These are phyloP conservation scores for Nicotiana attenuata DNA, from an alignment of 257 asterid genomes.

Conservation along the genomic window DNA sequence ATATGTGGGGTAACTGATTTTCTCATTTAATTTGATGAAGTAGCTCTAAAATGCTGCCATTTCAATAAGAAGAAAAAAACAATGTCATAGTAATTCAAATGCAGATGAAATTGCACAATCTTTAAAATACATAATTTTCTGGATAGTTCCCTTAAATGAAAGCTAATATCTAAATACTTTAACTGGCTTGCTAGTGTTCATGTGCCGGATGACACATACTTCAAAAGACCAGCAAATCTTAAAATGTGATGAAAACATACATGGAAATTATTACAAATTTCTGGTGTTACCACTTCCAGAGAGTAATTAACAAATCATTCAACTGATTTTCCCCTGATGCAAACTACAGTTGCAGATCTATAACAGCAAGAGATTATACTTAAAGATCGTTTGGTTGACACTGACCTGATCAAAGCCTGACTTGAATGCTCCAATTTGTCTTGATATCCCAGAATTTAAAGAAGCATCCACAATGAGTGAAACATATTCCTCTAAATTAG, in stretches of 20 bases:
- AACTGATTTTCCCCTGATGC: neutral
- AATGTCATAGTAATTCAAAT: neutral
- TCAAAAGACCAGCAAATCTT: neutral
- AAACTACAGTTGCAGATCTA: neutral
- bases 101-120: neutral
- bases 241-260: neutral
- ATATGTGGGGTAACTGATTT: neutral
- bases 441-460: conserved; percentile 63
- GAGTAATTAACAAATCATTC: neutral
- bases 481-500: conserved; percentile 73
- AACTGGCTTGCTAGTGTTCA: neutral
- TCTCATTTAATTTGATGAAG: neutral
- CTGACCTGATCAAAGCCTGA: conserved; percentile 87
- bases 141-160: neutral
- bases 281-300: neutral
- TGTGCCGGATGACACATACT: neutral
- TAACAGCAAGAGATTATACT: neutral
- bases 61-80: neutral
- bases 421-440: conserved; percentile 91
- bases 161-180: neutral
- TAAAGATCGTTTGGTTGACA: neutral
- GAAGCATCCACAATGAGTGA: conserved; percentile 62
- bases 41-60: neutral
- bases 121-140: neutral
- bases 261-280: neutral